These are phyloP conservation scores for Plasmodium cynomolgi DNA, from an alignment of 169 alveolate species.

Conservation along the genomic window DNA sequence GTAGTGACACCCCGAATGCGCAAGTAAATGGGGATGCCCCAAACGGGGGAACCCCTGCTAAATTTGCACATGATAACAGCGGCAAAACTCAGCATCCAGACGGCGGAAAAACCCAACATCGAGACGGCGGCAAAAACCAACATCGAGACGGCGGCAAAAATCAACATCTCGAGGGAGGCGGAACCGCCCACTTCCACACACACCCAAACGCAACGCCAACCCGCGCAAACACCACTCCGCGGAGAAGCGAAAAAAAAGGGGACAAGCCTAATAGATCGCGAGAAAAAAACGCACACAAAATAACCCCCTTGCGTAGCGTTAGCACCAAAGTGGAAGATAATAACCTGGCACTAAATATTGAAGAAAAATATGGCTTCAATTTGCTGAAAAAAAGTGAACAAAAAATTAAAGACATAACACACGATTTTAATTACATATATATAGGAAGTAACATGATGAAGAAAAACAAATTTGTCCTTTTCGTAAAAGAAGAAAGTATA, in stretches of 20 bases:
- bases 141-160: not conserved
- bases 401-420: conserved; percentile 57
- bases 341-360: conserved; percentile 1
- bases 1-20: not conserved
- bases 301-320: not conserved
- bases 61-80: not conserved
- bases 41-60: not conserved
- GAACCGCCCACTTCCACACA: not conserved
- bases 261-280: not conserved
- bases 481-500: conserved; percentile 67
- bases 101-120: not conserved
- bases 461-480: conserved; percentile 26
- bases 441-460: conserved; percentile 38
- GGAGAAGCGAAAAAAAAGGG: not conserved
- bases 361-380: conserved; percentile 72
- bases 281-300: not conserved
- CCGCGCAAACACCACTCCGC: not conserved
- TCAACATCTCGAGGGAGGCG: not conserved
- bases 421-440: conserved; percentile 68
- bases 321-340: not conserved
- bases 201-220: not conserved
- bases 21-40: not conserved
- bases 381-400: conserved; percentile 62
- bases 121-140: too few species aligned
- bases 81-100: not conserved